Evolutionary conservation across 1,284 basidiomycete genomes (phyloP).

Genomic region (Vanrija sp.): DNA sequence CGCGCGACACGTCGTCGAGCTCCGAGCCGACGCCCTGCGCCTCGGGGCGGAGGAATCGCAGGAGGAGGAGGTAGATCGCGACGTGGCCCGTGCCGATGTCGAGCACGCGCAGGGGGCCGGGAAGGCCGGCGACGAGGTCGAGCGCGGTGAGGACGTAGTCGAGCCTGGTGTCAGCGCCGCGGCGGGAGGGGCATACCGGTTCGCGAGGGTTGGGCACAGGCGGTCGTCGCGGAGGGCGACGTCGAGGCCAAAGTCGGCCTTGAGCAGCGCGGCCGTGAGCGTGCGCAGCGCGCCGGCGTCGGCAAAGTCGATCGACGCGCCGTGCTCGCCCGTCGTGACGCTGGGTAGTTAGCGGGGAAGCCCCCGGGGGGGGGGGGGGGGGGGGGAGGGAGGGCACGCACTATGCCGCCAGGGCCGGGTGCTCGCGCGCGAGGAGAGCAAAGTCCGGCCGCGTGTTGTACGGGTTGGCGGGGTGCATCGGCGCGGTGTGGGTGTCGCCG

Average conservation of each 20-base stretch:
- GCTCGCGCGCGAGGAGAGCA: conserved; percentile 56
- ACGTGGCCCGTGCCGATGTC: conserved; percentile 80
- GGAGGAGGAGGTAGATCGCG: conserved; percentile 81
- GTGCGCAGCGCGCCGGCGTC: conserved; percentile 64
- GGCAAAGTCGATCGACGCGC: conserved; percentile 63
- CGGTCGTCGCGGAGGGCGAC: conserved; percentile 64
- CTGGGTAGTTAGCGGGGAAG: conserved; percentile 3
- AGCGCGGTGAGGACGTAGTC: conserved; percentile 74
- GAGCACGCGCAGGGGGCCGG: conserved; percentile 41
- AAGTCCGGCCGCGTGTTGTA: conserved; percentile 61
- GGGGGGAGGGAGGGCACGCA: conserved; percentile 46
- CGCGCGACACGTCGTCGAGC: conserved; percentile 60
- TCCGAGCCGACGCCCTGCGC: conserved; percentile 68
- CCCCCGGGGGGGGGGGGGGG: neutral
- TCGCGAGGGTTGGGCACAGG: conserved; percentile 70
- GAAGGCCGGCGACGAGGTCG: conserved; percentile 51
- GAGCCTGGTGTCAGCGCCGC: conserved; percentile 52
- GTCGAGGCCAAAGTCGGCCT: conserved; percentile 66
- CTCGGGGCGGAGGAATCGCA: conserved; percentile 56
- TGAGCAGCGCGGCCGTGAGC: conserved; percentile 70
- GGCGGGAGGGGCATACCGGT: conserved; percentile 29
- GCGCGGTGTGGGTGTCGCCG: too few relatives aligned
- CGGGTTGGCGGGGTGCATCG: conserved; percentile 47
- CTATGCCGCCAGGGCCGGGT: conserved; percentile 61
- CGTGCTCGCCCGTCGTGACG: conserved; percentile 15